Percentiles rank a stretch among this genome's conserved stretches.
Evolutionary conservation across 148 eudicot species (phyloP).

Genomic region (Amaranthus cruentus): DNA sequence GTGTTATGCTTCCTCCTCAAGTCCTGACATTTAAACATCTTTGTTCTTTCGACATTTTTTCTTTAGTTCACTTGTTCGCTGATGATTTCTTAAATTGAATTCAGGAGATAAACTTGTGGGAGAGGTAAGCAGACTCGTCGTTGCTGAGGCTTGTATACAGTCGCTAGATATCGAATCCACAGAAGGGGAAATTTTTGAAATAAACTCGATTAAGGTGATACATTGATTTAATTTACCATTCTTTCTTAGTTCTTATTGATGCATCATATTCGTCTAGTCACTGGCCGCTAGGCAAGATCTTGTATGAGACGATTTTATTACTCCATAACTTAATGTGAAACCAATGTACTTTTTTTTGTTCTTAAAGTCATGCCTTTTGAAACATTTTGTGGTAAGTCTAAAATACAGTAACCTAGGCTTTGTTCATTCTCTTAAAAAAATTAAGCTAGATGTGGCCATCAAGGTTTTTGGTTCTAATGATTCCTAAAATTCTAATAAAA

Average conservation of each 20-base stretch:
- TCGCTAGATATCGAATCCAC: constrained; percentile 85
- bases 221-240: not conserved
- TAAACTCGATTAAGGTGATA: constrained; percentile 72
- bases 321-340: no score
- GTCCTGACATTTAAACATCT: not conserved
- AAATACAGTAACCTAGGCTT: no score
- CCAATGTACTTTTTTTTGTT: no score
- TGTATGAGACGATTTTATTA: no score
- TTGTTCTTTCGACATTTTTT: not conserved
- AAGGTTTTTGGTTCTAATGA: no score
- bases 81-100: constrained; percentile 7
- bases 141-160: constrained; percentile 98
- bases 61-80: not conserved
- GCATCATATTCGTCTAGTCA: not conserved
- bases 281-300: no score
- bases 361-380: no score
- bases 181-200: constrained; percentile 71
- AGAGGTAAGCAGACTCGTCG: constrained; percentile 91
- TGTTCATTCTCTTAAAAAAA: no score
- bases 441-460: no score
- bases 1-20: no score
- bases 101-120: constrained; percentile 96
- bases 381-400: no score
- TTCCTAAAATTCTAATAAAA: no score
- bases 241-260: not conserved